Base-by-base conservation (phyloP, 495 filamentous ascomycete species). In the Xylaria intraflava region DNA sequence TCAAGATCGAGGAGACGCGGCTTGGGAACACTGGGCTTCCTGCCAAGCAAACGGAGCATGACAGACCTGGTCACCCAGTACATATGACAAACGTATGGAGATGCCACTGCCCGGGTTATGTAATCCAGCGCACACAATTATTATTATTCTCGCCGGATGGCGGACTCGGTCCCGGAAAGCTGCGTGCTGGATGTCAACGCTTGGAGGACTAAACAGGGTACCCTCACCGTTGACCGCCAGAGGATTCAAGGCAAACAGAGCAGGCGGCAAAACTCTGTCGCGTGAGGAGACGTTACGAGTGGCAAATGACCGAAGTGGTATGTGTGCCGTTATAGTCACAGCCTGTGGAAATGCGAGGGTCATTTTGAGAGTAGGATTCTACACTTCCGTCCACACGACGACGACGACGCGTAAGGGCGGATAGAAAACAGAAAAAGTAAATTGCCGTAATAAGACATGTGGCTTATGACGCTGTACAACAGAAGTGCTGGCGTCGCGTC, bases 361-460 rank as follows among this genome's bases (percentile, higher is more conserved):
- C 8, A 14, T 24, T 6, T 2, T n/a, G 10, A 36, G 23, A 30
- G 51, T 39, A 46, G 42, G 51, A 53, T 46, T 53, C 14, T 53
- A 53, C 42, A 53, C 42, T 53, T 53, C 8, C 12, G 24, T 24
- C 24, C 31, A 40, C 12, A 24, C 6, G 33, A 46, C 39, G n/a
- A 24, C 6, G 33, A 46, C 39, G 51, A 53, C 51, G 43, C 51
- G 51, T 53, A 53, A 46, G 31, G 26, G 50, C 41, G 22, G 24
- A 46, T 3, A 39, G 14, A 30, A 8, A 36, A 41, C 11, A 17
- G 19, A 24, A 5, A 22, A 27, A 23, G 33, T 35, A 24, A 39
- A 4, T 46, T 30, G 31, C 36, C 42, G 31, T 33, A 51, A 14
- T 19, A 16, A 46, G 51, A 46, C 51, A 46, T 46, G 51, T 36